These are phyloP conservation scores for Gonium pectorale DNA, from an alignment of 139 green algal genomes.

Conservation along the genomic window DNA sequence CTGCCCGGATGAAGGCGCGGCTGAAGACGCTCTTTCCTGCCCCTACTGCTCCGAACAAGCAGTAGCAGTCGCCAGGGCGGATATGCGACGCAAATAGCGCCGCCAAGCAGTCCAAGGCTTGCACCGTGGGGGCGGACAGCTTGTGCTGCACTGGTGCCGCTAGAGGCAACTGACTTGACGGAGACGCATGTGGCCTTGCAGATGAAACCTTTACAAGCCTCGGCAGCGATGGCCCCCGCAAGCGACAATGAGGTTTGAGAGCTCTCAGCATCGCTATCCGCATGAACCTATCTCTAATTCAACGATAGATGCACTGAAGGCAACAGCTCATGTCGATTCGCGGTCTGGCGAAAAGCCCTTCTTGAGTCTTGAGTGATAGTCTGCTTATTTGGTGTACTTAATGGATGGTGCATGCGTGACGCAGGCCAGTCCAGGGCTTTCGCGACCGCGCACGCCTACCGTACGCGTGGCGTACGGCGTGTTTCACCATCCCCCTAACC, in stretches of 20 bases:
- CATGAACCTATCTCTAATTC: not conserved
- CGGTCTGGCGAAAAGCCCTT: too few relatives aligned
- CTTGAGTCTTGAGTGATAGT: too few relatives aligned
- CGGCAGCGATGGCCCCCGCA: constrained; percentile 2
- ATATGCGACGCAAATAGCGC: constrained; percentile 49
- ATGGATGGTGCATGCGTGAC: too few relatives aligned
- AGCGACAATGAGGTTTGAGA: too few relatives aligned
- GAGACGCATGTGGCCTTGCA: not conserved
- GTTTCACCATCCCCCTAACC: too few relatives aligned
- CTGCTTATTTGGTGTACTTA: too few relatives aligned
- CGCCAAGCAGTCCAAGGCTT: constrained; percentile 51
- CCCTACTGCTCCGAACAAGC: constrained; percentile 82
- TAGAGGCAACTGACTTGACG: not conserved
- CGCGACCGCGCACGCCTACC: too few relatives aligned
- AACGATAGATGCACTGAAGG: not conserved
- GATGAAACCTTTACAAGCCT: not conserved
- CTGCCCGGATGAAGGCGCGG: constrained; percentile 81
- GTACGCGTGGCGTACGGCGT: too few relatives aligned
- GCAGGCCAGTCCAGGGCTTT: too few relatives aligned
- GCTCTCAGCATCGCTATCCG: not conserved
- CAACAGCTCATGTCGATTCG: too few relatives aligned
- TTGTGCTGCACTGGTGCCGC: not conserved
- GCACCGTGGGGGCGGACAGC: not conserved
- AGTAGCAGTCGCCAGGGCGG: constrained; percentile 68
- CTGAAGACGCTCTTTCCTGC: constrained; percentile 90